Evolutionary conservation across 73 alveolate genomes (phyloP).

Genomic region (Paramecium caudatum): DNA sequence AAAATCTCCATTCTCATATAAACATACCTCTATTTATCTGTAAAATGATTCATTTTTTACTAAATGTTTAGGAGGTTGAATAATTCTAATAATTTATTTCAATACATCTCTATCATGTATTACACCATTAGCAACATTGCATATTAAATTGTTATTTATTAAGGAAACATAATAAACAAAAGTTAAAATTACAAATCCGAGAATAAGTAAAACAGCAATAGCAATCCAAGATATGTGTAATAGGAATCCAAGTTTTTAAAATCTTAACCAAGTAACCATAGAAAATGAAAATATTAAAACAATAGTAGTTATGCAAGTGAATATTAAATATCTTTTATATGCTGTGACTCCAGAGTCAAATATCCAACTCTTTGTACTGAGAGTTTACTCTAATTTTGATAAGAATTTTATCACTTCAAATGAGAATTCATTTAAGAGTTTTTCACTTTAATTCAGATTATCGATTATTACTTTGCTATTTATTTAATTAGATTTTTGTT

Average conservation of each 20-base stretch:
- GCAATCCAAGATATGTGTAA: constrained; percentile 40
- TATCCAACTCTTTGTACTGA: constrained; percentile 52
- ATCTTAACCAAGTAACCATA: constrained; percentile 43
- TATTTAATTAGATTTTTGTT: not conserved
- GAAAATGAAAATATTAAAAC: constrained; percentile 12
- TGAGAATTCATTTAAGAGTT: not conserved
- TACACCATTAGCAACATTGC: not conserved
- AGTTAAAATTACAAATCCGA: constrained; percentile 14
- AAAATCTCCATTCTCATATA: constrained; percentile 51
- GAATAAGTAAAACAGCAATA: constrained; percentile 4
- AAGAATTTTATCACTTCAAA: constrained; percentile 2
- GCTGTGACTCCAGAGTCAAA: constrained; percentile 57
- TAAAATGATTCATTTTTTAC: not conserved
- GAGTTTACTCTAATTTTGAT: constrained; percentile 13
- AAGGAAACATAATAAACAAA: constrained; percentile 52
- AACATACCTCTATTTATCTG: not conserved
- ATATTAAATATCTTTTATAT: constrained; percentile 27
- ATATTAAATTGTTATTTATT: constrained; percentile 33
- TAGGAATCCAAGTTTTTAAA: constrained; percentile 44
- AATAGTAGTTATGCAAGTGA: not conserved
- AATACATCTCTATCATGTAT: constrained; percentile 28
- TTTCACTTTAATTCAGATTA: not conserved
- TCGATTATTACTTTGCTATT: not conserved
- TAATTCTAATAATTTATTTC: constrained; percentile 1
- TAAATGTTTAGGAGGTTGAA: constrained; percentile 4